These are phyloP conservation scores for Neostapfia colusana DNA, from an alignment of 176 grass and related monocot species.

Conservation along the genomic window DNA sequence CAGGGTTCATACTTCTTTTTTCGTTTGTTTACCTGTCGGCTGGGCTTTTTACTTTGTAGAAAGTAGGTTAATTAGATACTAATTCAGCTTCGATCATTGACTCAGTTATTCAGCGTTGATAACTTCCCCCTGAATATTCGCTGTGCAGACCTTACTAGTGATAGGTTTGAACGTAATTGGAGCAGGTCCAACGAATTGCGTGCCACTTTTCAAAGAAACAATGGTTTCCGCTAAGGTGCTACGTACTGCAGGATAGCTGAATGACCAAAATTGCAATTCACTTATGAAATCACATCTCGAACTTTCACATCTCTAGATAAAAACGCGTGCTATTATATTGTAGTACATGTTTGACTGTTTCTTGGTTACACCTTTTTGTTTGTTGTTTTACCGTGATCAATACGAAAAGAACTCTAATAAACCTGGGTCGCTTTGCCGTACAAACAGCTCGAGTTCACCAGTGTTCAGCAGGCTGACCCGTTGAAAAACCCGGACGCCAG, in stretches of 20 bases:
- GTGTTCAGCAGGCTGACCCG: conserved; percentile 21
- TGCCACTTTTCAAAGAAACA: not conserved
- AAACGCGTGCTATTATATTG: not conserved
- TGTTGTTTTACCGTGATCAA: not conserved
- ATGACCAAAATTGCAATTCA: not conserved
- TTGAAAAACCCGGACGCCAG: conserved; percentile 35
- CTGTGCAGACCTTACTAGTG: not conserved
- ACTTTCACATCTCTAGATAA: conserved; percentile 1
- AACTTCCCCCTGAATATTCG: not conserved
- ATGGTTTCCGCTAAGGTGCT: not conserved
- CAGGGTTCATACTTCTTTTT: not conserved
- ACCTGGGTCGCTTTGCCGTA: not conserved
- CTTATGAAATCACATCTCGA: not conserved
- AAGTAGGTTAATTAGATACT: not conserved
- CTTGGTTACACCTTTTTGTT: not conserved
- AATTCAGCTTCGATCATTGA: not conserved
- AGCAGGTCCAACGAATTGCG: not conserved
- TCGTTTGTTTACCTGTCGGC: not conserved
- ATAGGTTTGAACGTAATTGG: not conserved
- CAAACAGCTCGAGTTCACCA: not conserved
- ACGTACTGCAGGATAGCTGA: too few species aligned
- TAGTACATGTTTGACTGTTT: conserved; percentile 16
- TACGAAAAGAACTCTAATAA: not conserved
- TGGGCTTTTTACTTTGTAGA: conserved; percentile 10
- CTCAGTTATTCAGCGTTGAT: not conserved